Evolutionary conservation across 2,329 filamentous ascomycete species (phyloP), one percentile per base, ranked within the genome.

Genomic region (Capronia epimyces): DNA sequence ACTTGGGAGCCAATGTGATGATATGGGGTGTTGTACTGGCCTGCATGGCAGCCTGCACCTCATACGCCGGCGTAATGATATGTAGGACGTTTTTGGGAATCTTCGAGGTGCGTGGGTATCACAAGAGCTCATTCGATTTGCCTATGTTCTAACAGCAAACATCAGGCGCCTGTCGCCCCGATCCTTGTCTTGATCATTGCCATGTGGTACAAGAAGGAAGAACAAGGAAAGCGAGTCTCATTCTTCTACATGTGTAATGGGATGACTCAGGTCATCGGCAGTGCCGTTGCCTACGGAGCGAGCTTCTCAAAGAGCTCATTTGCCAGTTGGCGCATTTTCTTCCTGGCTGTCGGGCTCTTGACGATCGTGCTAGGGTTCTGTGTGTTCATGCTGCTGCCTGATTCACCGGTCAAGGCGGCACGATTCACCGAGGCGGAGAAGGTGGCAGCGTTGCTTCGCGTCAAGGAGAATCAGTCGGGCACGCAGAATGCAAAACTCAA

Each of bases 401-500:
- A 72, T 44, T 71, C 70, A 34, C 70, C 69, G 1, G 69, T 72
- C 60, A 67, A 64, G 3, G 66, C 65, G 10, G 21, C 40, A n/a
- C 62, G 65, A n/a, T 65, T 74, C 42, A 65, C 59, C 36, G 65
- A 69, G 36, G 63, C 63, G 12, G 69, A 72, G 49, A 67, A 71
- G 39, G 61, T 70, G 24, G 65, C 60, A 1, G 60, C 59, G n/a
- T 62, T 72, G 32, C 68, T 74, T 48, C 69, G 74, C 0, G 65
- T 77, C 0, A 66, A 71, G 6, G 67, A 67, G 36, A 75, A 76
- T 32, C 70, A 74, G 48, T 77, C 72, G 1, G 76, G 75, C 7
- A 75, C 77, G 9, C 71, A 76, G 41, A 76, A 75, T 62, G 73
- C 75, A 43, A 66, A 71, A 32, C 73, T 78, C 63, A 78, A 78